A percentile compares a stretch with the other conserved stretches of the same genome.
These are phyloP conservation scores for Taphrina wiesneri DNA, from an alignment of 1,139 yeast genomes.

Conservation along the genomic window DNA sequence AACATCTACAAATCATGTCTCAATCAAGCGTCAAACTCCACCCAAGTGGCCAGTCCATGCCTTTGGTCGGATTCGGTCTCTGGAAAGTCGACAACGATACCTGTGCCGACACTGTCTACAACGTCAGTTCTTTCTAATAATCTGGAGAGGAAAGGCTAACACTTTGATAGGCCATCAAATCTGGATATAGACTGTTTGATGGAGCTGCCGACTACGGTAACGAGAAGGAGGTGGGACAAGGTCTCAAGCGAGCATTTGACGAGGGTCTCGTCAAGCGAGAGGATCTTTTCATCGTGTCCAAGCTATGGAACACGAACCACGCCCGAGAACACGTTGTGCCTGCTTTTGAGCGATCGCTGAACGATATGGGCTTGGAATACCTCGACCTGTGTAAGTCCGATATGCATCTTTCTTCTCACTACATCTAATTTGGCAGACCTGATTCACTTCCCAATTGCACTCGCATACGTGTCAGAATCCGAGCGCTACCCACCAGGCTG, in stretches of 20 bases:
- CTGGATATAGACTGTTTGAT: conserved; percentile 54
- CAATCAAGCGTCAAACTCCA: conserved; percentile 6
- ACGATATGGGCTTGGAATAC: conserved; percentile 61
- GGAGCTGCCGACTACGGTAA: conserved; percentile 59
- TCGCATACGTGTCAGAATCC: conserved; percentile 53
- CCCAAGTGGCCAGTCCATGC: conserved; percentile 46
- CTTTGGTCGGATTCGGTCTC: conserved; percentile 57
- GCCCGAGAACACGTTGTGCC: conserved; percentile 55
- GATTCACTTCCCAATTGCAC: conserved; percentile 66
- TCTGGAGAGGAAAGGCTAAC: not conserved
- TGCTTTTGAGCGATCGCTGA: conserved; percentile 53
- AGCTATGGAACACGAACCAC: conserved; percentile 52
- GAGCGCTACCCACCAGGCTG: conserved; percentile 70
- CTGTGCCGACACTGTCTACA: conserved; percentile 36
- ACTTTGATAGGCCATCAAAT: conserved; percentile 46
- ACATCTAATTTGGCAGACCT: conserved; percentile 41
- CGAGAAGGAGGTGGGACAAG: conserved; percentile 56
- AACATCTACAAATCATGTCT: not conserved
- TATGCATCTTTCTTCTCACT: conserved; percentile 16
- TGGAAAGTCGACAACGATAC: conserved; percentile 40
- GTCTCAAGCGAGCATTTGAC: conserved; percentile 54
- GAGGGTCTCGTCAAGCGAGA: conserved; percentile 52
- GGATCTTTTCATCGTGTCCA: conserved; percentile 50
- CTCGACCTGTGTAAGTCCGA: conserved; percentile 53
- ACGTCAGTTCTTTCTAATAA: not conserved